A percentile compares a stretch with the other conserved stretches of the same genome.
Conservation (phyloP, 129 eudicot species). For the Smallanthus sonchifolius region DNA sequence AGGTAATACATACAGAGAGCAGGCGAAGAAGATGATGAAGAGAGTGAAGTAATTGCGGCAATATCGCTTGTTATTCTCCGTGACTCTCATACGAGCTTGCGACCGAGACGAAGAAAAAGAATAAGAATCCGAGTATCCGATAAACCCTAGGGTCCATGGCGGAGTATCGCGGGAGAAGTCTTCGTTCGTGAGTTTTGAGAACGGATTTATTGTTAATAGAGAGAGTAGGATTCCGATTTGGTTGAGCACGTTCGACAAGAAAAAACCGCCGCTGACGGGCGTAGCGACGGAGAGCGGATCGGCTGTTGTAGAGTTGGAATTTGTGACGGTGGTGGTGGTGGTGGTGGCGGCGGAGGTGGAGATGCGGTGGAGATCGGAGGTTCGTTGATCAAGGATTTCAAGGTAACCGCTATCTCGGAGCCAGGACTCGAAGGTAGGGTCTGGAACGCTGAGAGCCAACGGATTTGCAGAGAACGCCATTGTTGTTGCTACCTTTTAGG, state of each 20-base stretch:
- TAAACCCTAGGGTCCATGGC: conserved; percentile 68
- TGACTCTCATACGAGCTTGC: conserved; percentile 78
- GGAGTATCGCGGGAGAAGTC: conserved; percentile 72
- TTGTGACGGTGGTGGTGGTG: conserved; percentile 9
- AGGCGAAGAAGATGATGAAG: conserved; percentile 70
- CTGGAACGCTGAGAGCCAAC: conserved; percentile 86
- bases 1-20: conserved; percentile 58
- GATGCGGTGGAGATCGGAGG: conserved; percentile 85
- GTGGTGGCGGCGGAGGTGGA: conserved; percentile 40
- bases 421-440: conserved; percentile 88
- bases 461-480: conserved; percentile 85
- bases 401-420: conserved; percentile 94
- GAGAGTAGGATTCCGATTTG: conserved; percentile 60
- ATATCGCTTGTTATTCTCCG: conserved; percentile 80
- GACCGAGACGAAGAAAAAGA: conserved; percentile 68
- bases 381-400: conserved; percentile 81
- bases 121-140: conserved; percentile 61
- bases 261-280: conserved; percentile 29
- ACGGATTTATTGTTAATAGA: conserved; percentile 67
- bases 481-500: conserved; percentile 8
- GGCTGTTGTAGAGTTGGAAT: conserved; percentile 14
- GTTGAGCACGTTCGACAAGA: conserved; percentile 34
- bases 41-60: conserved; percentile 77
- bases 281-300: conserved; percentile 30
- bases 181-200: conserved; percentile 64